Evolutionary conservation across 2,329 filamentous ascomycete genomes (phyloP).

Genomic region (Colletotrichum magnum): DNA sequence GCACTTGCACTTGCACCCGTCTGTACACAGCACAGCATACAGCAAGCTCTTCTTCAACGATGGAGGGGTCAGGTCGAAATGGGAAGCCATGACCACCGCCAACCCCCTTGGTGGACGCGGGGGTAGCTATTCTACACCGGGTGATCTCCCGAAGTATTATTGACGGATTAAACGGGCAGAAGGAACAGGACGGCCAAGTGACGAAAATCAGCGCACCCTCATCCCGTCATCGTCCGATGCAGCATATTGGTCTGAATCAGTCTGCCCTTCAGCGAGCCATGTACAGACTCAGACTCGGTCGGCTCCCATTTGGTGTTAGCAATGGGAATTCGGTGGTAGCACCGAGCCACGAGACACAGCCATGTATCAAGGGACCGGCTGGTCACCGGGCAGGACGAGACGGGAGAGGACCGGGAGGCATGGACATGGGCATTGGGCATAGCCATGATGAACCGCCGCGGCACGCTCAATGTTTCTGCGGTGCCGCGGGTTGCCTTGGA

Average conservation of each 20-base stretch:
- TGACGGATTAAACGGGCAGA: constrained; percentile 31
- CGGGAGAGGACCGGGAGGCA: neutral
- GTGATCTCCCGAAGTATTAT: constrained; percentile 19
- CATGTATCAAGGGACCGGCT: constrained; percentile 20
- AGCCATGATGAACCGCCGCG: neutral
- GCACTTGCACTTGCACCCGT: neutral
- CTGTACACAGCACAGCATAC: neutral
- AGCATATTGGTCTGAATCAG: constrained; percentile 21
- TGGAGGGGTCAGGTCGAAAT: neutral
- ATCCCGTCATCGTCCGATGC: constrained; percentile 37
- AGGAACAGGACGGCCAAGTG: constrained; percentile 13
- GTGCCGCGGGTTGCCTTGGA: neutral
- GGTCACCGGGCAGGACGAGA: neutral
- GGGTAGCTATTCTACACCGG: constrained; percentile 5
- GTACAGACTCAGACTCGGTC: neutral
- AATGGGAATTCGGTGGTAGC: constrained; percentile 8
- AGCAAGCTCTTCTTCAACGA: constrained; percentile 5
- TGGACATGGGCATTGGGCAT: neutral
- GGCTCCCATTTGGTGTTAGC: neutral
- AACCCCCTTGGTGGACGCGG: constrained; percentile 8
- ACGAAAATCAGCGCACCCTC: constrained; percentile 32
- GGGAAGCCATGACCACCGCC: constrained; percentile 5
- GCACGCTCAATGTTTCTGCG: neutral
- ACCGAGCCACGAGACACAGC: constrained; percentile 34
- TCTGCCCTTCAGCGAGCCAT: constrained; percentile 12